Conservation (phyloP, 2,329 filamentous ascomycete genomes). For the Leptodontidium sp. region DNA sequence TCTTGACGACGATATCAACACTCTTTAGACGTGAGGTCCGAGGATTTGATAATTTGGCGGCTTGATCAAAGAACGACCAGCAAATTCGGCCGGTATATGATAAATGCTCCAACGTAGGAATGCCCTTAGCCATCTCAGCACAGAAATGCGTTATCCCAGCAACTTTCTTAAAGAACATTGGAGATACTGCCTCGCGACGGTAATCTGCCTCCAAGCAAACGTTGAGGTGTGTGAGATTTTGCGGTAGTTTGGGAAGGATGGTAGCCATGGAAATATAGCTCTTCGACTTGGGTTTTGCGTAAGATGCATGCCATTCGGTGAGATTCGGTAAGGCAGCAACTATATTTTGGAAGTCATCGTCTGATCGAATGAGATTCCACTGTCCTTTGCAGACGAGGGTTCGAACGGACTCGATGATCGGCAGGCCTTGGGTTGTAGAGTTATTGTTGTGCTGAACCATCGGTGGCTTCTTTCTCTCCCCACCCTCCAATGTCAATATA, state of each 20-base stretch:
- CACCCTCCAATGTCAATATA: conserved; percentile 78
- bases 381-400: conserved; percentile 78
- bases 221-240: conserved; percentile 67
- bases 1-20: conserved; percentile 77
- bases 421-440: conserved; percentile 30
- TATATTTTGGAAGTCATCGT: conserved; percentile 69
- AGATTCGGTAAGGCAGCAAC: conserved; percentile 70
- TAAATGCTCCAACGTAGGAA: conserved; percentile 70
- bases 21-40: conserved; percentile 62
- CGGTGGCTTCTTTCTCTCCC: conserved; percentile 78
- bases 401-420: conserved; percentile 58
- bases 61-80: conserved; percentile 70
- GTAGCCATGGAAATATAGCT: conserved; percentile 74
- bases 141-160: conserved; percentile 69
- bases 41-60: conserved; percentile 58
- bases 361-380: conserved; percentile 76
- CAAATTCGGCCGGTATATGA: conserved; percentile 78
- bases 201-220: conserved; percentile 78
- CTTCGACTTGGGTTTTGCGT: conserved; percentile 77
- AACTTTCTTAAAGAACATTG: conserved; percentile 68
- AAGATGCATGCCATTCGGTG: conserved; percentile 60
- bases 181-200: conserved; percentile 67
- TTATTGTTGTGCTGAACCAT: conserved; percentile 64
- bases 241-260: conserved; percentile 66
- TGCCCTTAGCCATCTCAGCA: conserved; percentile 65